phyloP scores from a whole-genome alignment of 306 rosid genomes.

The Quercus agrifolia region DNA sequence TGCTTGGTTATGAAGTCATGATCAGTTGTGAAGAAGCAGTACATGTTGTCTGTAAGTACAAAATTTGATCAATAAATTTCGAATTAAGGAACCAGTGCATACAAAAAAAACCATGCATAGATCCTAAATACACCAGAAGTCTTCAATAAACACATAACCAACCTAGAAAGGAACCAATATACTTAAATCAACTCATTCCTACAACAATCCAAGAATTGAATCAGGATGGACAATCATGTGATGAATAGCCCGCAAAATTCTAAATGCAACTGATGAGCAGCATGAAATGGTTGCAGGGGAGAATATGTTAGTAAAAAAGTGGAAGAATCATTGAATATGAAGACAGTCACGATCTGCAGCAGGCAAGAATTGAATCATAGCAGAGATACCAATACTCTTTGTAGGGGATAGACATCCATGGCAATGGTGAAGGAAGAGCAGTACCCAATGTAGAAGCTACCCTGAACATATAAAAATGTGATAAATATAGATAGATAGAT shows the following conservation, averaged over 20 bases:
- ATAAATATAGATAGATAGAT: neutral
- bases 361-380: conserved; percentile 56
- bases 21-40: neutral
- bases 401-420: conserved; percentile 80
- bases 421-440: conserved; percentile 67
- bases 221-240: neutral
- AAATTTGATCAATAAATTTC: neutral
- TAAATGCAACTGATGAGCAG: neutral
- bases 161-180: neutral
- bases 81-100: neutral
- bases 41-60: no score
- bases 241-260: neutral
- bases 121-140: neutral
- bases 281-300: neutral
- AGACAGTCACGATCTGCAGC: conserved; percentile 34
- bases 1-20: neutral
- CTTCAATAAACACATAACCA: neutral
- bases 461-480: conserved; percentile 34
- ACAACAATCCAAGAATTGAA: neutral
- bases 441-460: conserved; percentile 46
- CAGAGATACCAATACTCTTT: conserved; percentile 82
- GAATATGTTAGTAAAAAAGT: neutral
- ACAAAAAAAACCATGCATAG: neutral
- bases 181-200: neutral
- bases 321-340: neutral